phyloP scores from a whole-genome alignment of 768 basidiomycete species.

The Calocybe gangraenosa region DNA sequence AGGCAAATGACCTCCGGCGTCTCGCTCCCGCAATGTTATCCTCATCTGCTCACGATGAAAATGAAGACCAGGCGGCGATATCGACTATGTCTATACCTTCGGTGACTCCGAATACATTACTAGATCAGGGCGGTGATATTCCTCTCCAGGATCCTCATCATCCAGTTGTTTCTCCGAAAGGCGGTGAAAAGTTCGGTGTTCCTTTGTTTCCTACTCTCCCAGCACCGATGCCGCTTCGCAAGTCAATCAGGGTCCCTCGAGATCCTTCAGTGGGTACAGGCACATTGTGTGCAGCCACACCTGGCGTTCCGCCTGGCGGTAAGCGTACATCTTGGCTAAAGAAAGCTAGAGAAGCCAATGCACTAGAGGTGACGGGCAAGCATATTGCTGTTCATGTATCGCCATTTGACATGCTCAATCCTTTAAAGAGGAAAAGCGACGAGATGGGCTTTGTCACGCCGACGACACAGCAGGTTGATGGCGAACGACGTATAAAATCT shows the following conservation, averaged over 20 bases:
- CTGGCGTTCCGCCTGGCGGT: conserved; percentile 38
- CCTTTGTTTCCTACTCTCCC: conserved; percentile 61
- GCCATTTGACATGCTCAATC: conserved; percentile 16
- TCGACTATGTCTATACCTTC: conserved; percentile 6
- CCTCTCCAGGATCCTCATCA: conserved; percentile 31
- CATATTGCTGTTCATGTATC: conserved; percentile 22
- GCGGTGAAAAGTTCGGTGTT: conserved; percentile 34
- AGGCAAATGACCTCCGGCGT: too few species aligned
- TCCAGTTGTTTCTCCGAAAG: conserved; percentile 14
- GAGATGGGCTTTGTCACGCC: conserved; percentile 30
- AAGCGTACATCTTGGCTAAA: conserved; percentile 81
- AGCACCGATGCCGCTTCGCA: conserved; percentile 64
- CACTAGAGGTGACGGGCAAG: conserved; percentile 50
- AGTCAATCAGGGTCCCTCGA: conserved; percentile 51
- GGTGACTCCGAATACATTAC: conserved; percentile 1
- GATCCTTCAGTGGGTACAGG: conserved; percentile 36
- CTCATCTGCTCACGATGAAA: conserved; percentile 6
- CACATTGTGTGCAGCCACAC: conserved; percentile 33
- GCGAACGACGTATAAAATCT: conserved; percentile 44
- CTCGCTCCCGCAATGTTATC: conserved; percentile 10
- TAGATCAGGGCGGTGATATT: conserved; percentile 20
- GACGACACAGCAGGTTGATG: conserved; percentile 20
- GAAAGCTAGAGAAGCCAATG: conserved; percentile 72
- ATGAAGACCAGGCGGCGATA: conserved; percentile 3
- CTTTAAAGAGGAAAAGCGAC: conserved; percentile 64